These are phyloP conservation scores for Trichosporon sp. DNA, from an alignment of 1,284 basidiomycete genomes.

Conservation along the genomic window DNA sequence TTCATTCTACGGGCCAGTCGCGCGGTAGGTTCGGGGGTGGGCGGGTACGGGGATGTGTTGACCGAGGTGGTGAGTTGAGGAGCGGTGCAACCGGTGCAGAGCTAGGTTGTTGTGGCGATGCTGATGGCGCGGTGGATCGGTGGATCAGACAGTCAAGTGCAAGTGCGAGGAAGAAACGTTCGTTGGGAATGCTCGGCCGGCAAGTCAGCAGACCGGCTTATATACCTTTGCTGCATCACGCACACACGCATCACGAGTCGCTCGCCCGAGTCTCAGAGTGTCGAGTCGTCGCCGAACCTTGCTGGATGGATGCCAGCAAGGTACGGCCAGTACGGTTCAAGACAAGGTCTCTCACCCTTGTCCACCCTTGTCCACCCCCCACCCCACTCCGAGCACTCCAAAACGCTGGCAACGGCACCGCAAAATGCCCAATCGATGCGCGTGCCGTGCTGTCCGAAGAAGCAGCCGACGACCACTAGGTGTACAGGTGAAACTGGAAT, in stretches of 20 bases:
- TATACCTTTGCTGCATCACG: not conserved
- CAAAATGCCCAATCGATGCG: not conserved
- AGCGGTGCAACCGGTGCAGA: not conserved
- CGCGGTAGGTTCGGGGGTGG: not conserved
- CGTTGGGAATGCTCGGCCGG: not conserved
- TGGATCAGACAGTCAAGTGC: not conserved
- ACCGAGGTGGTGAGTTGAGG: not conserved
- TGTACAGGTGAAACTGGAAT: constrained; percentile 1
- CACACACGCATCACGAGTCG: too few species aligned
- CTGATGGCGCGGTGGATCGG: not conserved
- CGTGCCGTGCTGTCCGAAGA: not conserved
- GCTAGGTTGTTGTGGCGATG: not conserved
- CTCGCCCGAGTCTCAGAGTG: too few species aligned
- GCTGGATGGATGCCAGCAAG: not conserved
- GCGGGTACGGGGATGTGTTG: not conserved
- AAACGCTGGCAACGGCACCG: not conserved
- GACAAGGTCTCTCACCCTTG: too few species aligned
- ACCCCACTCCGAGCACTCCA: not conserved
- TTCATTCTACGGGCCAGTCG: not conserved
- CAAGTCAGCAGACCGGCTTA: not conserved
- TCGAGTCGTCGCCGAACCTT: not conserved
- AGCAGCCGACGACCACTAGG: not conserved
- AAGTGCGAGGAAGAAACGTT: not conserved
- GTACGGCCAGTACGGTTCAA: constrained; percentile 1
- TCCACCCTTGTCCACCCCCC: too few species aligned